phyloP scores from a whole-genome alignment of 2,329 filamentous ascomycete species.

The Diaporthe sp. region DNA sequence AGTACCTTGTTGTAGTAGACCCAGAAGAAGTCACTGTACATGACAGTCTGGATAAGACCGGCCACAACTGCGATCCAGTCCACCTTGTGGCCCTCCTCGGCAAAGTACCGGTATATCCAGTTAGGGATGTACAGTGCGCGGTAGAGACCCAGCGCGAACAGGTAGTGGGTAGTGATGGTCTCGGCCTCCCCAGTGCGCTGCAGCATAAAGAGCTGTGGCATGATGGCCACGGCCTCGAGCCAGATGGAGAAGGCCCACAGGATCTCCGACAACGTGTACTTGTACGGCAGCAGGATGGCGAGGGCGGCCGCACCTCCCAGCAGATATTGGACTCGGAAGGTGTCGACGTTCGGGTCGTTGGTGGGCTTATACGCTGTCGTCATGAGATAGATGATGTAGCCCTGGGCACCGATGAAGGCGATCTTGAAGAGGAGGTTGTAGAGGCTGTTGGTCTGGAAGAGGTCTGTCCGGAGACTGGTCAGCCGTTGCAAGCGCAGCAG shows the following conservation, averaged over 20 bases:
- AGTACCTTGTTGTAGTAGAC: conserved; percentile 98
- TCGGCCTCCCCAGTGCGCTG: conserved; percentile 98
- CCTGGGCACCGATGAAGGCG: conserved; percentile 88
- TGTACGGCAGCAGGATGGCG: conserved; percentile 85
- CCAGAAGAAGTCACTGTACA: conserved; percentile 99
- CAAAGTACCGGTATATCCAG: conserved; percentile 93
- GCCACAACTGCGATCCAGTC: conserved; percentile 91
- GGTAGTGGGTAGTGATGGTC: conserved; percentile 98
- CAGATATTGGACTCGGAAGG: conserved; percentile 96
- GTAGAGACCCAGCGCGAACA: conserved; percentile 93
- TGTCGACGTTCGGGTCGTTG: conserved; percentile 96
- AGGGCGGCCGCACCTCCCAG: conserved; percentile 83
- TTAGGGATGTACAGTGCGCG: conserved; percentile 97
- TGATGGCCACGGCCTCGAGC: conserved; percentile 95
- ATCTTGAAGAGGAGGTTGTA: conserved; percentile 98
- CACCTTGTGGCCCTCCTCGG: conserved; percentile 75
- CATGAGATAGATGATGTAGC: conserved; percentile 98
- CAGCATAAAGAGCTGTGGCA: conserved; percentile 98
- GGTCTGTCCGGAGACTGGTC: conserved; percentile 63
- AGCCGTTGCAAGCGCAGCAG: conserved; percentile 34
- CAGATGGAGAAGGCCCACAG: conserved; percentile 98
- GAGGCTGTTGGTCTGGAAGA: conserved; percentile 84
- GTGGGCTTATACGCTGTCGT: conserved; percentile 97
- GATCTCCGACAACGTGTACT: conserved; percentile 86
- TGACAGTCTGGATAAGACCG: conserved; percentile 89